Evolutionary conservation across 805 yeast species (phyloP).

Genomic region (Nakazawaea anatomiae): DNA sequence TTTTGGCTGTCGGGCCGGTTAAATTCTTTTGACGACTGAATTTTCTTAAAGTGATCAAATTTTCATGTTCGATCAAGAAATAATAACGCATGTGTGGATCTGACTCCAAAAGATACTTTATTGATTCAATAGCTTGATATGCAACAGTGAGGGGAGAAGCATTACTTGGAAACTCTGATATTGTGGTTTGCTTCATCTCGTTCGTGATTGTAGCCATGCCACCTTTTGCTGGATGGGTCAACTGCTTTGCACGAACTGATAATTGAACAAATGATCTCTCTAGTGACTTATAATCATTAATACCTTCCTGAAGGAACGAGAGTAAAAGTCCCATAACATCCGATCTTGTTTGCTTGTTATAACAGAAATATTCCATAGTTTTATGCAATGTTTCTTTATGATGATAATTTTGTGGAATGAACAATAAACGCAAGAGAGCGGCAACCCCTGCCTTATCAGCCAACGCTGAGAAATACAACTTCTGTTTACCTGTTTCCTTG

Average conservation of each 20-base stretch:
- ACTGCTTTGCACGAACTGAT: conserved; percentile 39
- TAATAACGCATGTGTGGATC: conserved; percentile 66
- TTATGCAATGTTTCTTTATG: conserved; percentile 61
- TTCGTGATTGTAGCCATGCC: neutral
- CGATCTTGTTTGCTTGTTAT: conserved; percentile 69
- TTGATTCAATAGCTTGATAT: conserved; percentile 68
- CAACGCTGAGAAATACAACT: conserved; percentile 53
- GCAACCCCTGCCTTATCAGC: conserved; percentile 75
- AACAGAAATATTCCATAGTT: conserved; percentile 60
- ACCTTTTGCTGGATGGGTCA: conserved; percentile 11
- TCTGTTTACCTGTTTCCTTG: conserved; percentile 24
- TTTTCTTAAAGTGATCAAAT: conserved; percentile 34
- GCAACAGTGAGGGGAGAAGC: conserved; percentile 69
- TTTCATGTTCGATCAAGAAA: conserved; percentile 74
- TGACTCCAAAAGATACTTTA: conserved; percentile 63
- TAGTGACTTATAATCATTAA: conserved; percentile 49
- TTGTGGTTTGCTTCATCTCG: conserved; percentile 10
- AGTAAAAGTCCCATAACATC: conserved; percentile 68
- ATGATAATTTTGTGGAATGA: conserved; percentile 61
- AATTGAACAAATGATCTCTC: conserved; percentile 58
- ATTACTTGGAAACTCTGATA: conserved; percentile 43
- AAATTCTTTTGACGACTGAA: conserved; percentile 27
- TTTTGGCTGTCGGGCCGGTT: conserved; percentile 28
- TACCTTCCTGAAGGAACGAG: conserved; percentile 72
- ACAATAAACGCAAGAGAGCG: conserved; percentile 62